Evolutionary conservation across 2,329 filamentous ascomycete species (phyloP).

Genomic region (Neoarthrinium moseri): DNA sequence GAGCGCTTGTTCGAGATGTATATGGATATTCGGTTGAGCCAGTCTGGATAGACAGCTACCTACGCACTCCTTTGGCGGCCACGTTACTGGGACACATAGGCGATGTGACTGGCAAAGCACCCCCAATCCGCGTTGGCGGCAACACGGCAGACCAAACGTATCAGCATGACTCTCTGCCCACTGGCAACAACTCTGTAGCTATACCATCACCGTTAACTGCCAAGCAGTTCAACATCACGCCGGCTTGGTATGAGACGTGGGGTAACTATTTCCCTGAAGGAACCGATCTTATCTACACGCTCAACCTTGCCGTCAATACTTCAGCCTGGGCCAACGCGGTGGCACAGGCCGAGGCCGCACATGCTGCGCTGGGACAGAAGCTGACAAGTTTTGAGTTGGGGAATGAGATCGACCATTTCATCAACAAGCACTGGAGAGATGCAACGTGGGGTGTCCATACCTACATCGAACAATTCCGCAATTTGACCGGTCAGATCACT

Average conservation of each 20-base stretch:
- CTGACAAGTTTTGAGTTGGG: conserved; percentile 32
- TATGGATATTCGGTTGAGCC: conserved; percentile 34
- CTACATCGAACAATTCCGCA: conserved; percentile 31
- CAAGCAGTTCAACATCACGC: conserved; percentile 29
- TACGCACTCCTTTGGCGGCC: conserved; percentile 24
- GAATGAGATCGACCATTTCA: conserved; percentile 36
- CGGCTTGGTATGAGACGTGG: conserved; percentile 30
- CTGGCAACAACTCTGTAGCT: conserved; percentile 24
- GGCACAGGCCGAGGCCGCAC: conserved; percentile 26
- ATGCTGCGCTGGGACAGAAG: conserved; percentile 24
- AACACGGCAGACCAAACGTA: conserved; percentile 34
- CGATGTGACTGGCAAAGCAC: conserved; percentile 26
- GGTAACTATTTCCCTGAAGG: conserved; percentile 28
- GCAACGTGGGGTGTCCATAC: conserved; percentile 24
- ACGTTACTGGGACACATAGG: conserved; percentile 25
- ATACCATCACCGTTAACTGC: conserved; percentile 21
- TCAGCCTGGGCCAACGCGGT: conserved; percentile 27
- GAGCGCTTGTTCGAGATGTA: conserved; percentile 25
- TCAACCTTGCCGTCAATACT: conserved; percentile 30
- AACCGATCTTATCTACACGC: conserved; percentile 30
- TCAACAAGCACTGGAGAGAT: conserved; percentile 31
- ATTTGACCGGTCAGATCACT: conserved; percentile 28
- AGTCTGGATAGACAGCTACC: conserved; percentile 29
- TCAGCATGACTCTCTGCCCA: conserved; percentile 22
- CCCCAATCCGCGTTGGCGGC: conserved; percentile 31